A percentile compares a stretch with the other conserved stretches of the same genome.
Conservation (phyloP, 2,329 filamentous ascomycete species). For the Didymella exigua region DNA sequence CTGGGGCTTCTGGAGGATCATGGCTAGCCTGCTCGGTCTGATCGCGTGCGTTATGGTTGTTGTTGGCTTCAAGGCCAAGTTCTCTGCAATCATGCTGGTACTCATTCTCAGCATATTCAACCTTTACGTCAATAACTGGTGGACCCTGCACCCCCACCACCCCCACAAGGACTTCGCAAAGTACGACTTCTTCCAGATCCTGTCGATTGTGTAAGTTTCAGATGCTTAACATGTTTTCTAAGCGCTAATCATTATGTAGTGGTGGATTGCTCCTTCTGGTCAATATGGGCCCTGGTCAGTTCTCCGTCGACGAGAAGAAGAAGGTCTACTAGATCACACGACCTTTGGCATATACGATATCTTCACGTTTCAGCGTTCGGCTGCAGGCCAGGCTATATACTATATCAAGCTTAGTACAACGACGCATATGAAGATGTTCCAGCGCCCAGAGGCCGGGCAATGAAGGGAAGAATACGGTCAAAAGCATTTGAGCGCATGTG, state of each 20-base stretch:
- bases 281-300: conserved; percentile 97
- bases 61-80: conserved; percentile 99
- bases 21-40: conserved; percentile 83
- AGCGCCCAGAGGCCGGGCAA: conserved; percentile 3
- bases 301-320: conserved; percentile 99
- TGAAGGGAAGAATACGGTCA: conserved; percentile 6
- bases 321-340: conserved; percentile 80
- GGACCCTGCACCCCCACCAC: conserved; percentile 98
- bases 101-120: conserved; percentile 97
- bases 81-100: conserved; percentile 92
- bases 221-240: background rate
- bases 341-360: conserved; percentile 7
- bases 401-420: conserved; percentile 19
- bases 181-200: conserved; percentile 99
- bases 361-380: conserved; percentile 13
- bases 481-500: conserved; percentile 22
- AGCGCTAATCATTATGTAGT: conserved; percentile 47
- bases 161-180: conserved; percentile 99
- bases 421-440: conserved; percentile 14
- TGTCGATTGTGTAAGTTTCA: conserved; percentile 82
- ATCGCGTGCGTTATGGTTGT: conserved; percentile 98
- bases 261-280: conserved; percentile 94
- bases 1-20: conserved; percentile 86
- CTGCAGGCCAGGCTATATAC: conserved; percentile 15
- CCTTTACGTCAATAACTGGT: conserved; percentile 98